Evolutionary conservation across 352 stramenopile species (phyloP).

Genomic region (Phytophthora vignae): DNA sequence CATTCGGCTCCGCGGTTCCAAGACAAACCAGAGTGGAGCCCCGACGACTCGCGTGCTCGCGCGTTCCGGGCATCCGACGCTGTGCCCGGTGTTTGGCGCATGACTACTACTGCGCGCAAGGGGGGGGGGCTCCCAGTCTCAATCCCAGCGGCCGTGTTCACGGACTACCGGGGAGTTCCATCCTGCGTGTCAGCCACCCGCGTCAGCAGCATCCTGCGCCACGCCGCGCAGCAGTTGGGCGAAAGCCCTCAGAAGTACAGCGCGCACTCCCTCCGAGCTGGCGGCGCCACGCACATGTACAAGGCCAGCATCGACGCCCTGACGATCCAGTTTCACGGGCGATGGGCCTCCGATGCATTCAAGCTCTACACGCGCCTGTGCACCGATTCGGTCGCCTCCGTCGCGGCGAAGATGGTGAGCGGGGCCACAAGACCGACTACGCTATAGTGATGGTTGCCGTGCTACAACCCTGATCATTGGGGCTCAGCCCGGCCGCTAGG

Average conservation of each 20-base stretch:
- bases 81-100: conserved; percentile 5
- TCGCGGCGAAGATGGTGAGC: conserved; percentile 1
- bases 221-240: background rate
- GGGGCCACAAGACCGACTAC: background rate
- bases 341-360: conserved; percentile 9
- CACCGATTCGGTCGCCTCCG: background rate
- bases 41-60: background rate
- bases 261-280: conserved; percentile 6
- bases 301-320: background rate
- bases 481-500: background rate
- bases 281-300: conserved; percentile 17
- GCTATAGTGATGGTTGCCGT: background rate
- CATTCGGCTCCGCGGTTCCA: conserved; percentile 9
- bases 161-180: background rate
- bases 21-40: conserved; percentile 11
- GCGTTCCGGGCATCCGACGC: background rate
- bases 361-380: conserved; percentile 6
- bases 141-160: conserved; percentile 1
- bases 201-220: background rate
- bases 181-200: background rate
- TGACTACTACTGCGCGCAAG: background rate
- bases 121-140: background rate
- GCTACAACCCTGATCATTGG: background rate
- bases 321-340: conserved; percentile 13
- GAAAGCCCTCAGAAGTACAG: background rate